phyloP scores from a whole-genome alignment of 2,329 filamentous ascomycete species.

The Aspergillus sp. region DNA sequence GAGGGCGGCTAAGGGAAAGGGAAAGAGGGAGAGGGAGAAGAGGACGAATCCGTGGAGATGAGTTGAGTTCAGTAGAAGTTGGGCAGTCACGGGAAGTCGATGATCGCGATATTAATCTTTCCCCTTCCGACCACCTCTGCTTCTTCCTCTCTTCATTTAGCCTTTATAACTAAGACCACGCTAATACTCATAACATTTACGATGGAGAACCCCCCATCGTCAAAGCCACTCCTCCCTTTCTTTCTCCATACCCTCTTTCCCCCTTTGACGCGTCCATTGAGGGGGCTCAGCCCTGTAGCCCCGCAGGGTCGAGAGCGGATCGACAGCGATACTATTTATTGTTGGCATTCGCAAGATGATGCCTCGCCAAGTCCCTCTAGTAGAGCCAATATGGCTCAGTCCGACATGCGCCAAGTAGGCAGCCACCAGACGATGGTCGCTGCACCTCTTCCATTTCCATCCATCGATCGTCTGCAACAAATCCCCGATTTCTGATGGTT shows the following conservation, averaged over 20 bases:
- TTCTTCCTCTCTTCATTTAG: not conserved
- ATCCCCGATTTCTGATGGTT: not conserved
- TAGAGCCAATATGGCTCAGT: constrained; percentile 1
- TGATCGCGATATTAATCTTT: not conserved
- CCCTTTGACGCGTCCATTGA: constrained; percentile 7
- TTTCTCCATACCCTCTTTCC: not conserved
- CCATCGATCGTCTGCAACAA: not conserved
- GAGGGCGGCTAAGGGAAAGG: not conserved
- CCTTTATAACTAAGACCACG: not conserved
- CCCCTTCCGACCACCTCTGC: not conserved
- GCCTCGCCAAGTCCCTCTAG: not conserved
- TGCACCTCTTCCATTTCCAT: not conserved
- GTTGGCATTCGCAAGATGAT: not conserved
- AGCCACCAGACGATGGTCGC: not conserved
- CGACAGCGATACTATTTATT: not conserved
- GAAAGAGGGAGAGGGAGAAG: not conserved
- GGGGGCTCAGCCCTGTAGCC: constrained; percentile 16
- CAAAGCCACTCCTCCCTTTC: not conserved
- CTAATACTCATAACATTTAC: too few species aligned
- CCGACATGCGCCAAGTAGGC: not conserved
- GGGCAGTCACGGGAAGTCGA: not conserved
- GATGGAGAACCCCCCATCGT: too few species aligned
- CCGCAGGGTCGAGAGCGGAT: constrained; percentile 4
- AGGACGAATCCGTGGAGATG: not conserved
- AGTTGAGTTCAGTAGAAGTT: not conserved